Evolutionary conservation across 768 basidiomycete species (phyloP).

Genomic region (Xerocomellus amylosporus): DNA sequence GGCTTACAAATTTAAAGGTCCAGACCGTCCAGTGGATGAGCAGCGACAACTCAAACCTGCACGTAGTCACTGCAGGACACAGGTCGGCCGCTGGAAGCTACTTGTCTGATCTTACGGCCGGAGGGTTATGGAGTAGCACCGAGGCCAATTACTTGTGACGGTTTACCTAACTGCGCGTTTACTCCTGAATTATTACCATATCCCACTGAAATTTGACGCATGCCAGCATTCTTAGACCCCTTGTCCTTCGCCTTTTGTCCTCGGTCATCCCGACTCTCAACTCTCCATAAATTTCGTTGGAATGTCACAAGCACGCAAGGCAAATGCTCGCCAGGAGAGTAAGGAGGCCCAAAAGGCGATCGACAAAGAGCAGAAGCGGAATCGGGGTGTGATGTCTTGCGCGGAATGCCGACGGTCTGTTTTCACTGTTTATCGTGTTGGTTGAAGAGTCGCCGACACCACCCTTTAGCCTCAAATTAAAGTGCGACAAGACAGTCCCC

Average conservation of each 20-base stretch:
- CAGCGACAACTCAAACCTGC: too few relatives aligned
- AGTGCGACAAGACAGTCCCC: conserved; percentile 69
- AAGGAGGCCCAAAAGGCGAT: conserved; percentile 46
- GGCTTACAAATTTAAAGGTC: background rate
- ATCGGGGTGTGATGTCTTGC: conserved; percentile 52
- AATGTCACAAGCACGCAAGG: conserved; percentile 53
- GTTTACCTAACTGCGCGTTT: conserved; percentile 13
- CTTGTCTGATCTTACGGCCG: background rate
- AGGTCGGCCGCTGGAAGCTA: background rate
- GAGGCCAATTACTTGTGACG: background rate
- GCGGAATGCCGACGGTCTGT: conserved; percentile 61
- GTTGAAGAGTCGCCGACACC: background rate
- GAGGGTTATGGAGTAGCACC: too few relatives aligned
- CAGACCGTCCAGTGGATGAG: too few relatives aligned
- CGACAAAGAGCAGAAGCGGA: conserved; percentile 66
- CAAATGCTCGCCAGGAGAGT: conserved; percentile 37
- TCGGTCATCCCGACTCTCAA: background rate
- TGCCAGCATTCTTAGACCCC: conserved; percentile 5
- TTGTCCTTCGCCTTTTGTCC: background rate
- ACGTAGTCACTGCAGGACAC: background rate
- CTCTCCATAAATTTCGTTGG: background rate
- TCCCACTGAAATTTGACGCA: background rate
- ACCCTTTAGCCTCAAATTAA: conserved; percentile 54
- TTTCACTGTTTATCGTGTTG: conserved; percentile 5
- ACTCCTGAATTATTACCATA: conserved; percentile 6